phyloP scores from a whole-genome alignment of 768 basidiomycete genomes.

The Tricholoma hemisulphureum region DNA sequence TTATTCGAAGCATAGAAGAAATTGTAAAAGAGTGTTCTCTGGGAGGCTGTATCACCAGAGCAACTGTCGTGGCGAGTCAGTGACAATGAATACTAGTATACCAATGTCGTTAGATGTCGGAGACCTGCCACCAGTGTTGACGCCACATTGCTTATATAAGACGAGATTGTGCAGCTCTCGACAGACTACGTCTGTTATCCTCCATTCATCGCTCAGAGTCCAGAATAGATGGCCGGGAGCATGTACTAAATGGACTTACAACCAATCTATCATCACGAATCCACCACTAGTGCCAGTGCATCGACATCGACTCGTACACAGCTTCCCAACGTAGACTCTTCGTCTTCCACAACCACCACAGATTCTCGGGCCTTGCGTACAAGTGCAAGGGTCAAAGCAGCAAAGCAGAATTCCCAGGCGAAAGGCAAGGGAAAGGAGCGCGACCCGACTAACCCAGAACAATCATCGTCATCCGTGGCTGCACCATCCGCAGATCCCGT shows the following conservation, averaged over 20 bases:
- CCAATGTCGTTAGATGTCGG: background rate
- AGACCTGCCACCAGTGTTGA: slow-evolving; percentile 18
- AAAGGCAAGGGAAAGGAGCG: slow-evolving; percentile 56
- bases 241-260: slow-evolving; percentile 91
- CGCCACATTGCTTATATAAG: slow-evolving; percentile 50
- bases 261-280: slow-evolving; percentile 69
- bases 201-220: slow-evolving; percentile 36
- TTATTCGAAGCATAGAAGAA: slow-evolving; percentile 68
- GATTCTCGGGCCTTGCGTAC: slow-evolving; percentile 65
- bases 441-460: slow-evolving; percentile 38
- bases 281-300: slow-evolving; percentile 66
- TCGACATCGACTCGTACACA: slow-evolving; percentile 40
- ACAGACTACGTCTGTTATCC: slow-evolving; percentile 33
- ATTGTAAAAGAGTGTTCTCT: slow-evolving; percentile 41
- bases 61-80: background rate
- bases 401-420: slow-evolving; percentile 66
- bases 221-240: slow-evolving; percentile 82
- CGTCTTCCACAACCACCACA: slow-evolving; percentile 37
- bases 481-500: slow-evolving; percentile 33
- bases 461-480: slow-evolving; percentile 30
- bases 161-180: slow-evolving; percentile 30
- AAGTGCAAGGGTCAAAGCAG: slow-evolving; percentile 74
- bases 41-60: background rate
- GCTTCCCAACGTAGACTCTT: slow-evolving; percentile 39
- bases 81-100: background rate